Percentiles rank a stretch among this genome's conserved stretches.
Conservation (phyloP, 129 eudicot genomes). For the Helianthus tuberosus region DNA sequence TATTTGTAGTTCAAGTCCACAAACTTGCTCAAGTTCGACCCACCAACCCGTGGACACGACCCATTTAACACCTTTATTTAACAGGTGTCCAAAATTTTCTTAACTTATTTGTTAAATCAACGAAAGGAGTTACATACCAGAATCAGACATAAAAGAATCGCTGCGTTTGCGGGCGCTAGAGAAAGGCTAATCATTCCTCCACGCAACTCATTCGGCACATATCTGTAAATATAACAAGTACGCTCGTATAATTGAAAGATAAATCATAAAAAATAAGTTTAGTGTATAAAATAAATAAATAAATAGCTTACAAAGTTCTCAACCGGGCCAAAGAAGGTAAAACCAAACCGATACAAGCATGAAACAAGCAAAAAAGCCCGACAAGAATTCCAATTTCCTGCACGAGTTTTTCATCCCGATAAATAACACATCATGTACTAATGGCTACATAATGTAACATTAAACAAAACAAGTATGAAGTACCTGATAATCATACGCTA, state of each 20-base stretch:
- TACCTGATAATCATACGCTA: constrained; percentile 98
- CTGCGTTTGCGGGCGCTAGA: constrained; percentile 78
- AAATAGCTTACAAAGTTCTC: constrained; percentile 68
- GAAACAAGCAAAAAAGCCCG: constrained; percentile 79
- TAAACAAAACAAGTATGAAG: constrained; percentile 28
- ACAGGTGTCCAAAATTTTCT: constrained; percentile 2
- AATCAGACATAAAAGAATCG: constrained; percentile 52
- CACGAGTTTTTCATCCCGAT: constrained; percentile 16
- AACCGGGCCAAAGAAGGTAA: constrained; percentile 92
- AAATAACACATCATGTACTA: background rate
- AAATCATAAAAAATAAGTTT: background rate
- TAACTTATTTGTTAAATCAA: background rate
- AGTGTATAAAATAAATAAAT: background rate
- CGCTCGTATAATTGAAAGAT: background rate
- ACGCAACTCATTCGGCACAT: constrained; percentile 91
- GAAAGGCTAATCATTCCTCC: constrained; percentile 93
- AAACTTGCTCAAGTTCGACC: background rate
- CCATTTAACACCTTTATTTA: background rate
- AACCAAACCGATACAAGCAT: constrained; percentile 70
- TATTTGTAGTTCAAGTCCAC: background rate
- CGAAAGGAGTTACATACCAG: constrained; percentile 45
- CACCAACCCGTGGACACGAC: background rate
- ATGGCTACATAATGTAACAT: background rate
- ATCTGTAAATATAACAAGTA: constrained; percentile 45
- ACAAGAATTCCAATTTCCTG: constrained; percentile 90